Evolutionary conservation across 306 rosid genomes (phyloP), one percentile per base, ranked within the genome.

Genomic region (Corylus americana): DNA sequence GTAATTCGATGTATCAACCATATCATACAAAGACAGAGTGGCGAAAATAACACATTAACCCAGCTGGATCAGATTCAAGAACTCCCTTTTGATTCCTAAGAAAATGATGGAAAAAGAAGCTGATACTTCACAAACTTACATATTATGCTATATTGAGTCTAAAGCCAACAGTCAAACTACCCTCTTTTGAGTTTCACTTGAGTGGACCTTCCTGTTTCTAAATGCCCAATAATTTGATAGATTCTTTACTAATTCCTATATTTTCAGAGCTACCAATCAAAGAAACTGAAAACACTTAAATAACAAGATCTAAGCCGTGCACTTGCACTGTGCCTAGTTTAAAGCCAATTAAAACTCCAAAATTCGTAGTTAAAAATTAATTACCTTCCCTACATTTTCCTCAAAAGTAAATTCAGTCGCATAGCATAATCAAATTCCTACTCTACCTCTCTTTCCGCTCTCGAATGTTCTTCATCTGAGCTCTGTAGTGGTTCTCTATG

Each of bases 391-490:
- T 47, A 61, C 73, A 73, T 78, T 74, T 79, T 74, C 18, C 75
- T 47, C 62, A 67, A 45, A 42, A 63, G 73, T 63, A 51, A 83
- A 76, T 76, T 71, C 49, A 39, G 35, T 8, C n/a, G 8, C 29
- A 29, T 25, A 37, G 8, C 59, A 62, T 0, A 72, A 79, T 64
- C 20, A 74, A 67, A 67, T 47, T 68, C 17, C 50, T 2, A 74
- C 55, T 31, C 39, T n/a, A 95, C 98, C 98, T 91, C 86, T 95
- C 97, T 80, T 95, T 95, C 44, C 98, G 93, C 29, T 92, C 98
- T 57, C 91, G 94, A 81, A 95, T 87, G 90, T 91, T 92, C 90
- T 95, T 95, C 98, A 89, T 95, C 93, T 95, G 98, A 80, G 94
- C 92, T 86, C 92, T 90, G 79, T 95, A 95, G 81, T 95, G 98